These are phyloP conservation scores for Phellinidium pouzarii DNA, from an alignment of 1,284 basidiomycete genomes.

Conservation along the genomic window DNA sequence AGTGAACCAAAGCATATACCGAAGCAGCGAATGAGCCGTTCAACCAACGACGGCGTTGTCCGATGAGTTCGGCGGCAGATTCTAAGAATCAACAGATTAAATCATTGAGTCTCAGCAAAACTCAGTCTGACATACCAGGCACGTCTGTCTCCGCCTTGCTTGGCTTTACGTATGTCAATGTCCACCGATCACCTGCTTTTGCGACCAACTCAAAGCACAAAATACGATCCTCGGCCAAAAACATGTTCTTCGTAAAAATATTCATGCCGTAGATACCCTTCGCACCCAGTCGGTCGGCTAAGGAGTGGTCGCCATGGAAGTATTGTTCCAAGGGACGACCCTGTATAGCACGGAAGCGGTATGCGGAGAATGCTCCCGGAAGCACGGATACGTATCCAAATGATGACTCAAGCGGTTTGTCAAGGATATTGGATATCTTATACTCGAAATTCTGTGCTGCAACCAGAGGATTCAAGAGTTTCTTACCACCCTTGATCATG, in stretches of 20 bases:
- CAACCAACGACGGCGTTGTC: slow-evolving; percentile 92
- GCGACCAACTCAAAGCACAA: slow-evolving; percentile 96
- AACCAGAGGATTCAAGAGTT: slow-evolving; percentile 89
- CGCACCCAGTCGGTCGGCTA: slow-evolving; percentile 85
- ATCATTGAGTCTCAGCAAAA: neutral
- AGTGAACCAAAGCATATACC: slow-evolving; percentile 92
- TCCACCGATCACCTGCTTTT: slow-evolving; percentile 84
- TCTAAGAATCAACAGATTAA: slow-evolving; percentile 36
- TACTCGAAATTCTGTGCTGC: slow-evolving; percentile 99
- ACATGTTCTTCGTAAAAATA: slow-evolving; percentile 97
- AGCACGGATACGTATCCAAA: slow-evolving; percentile 96
- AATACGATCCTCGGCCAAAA: slow-evolving; percentile 93
- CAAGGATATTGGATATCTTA: slow-evolving; percentile 94
- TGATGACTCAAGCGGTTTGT: slow-evolving; percentile 89
- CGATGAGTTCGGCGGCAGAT: slow-evolving; percentile 84
- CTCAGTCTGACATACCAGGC: slow-evolving; percentile 33
- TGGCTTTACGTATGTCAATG: slow-evolving; percentile 90
- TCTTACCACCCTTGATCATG: slow-evolving; percentile 89
- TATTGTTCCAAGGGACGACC: slow-evolving; percentile 94
- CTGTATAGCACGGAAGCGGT: slow-evolving; percentile 86
- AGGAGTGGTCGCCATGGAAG: slow-evolving; percentile 96
- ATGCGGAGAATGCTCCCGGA: slow-evolving; percentile 95
- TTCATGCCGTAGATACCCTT: slow-evolving; percentile 98
- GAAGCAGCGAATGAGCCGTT: slow-evolving; percentile 97
- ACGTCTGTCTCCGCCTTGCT: slow-evolving; percentile 95